Conservation (phyloP, 305 asterid species). For the Andrographis paniculata region DNA sequence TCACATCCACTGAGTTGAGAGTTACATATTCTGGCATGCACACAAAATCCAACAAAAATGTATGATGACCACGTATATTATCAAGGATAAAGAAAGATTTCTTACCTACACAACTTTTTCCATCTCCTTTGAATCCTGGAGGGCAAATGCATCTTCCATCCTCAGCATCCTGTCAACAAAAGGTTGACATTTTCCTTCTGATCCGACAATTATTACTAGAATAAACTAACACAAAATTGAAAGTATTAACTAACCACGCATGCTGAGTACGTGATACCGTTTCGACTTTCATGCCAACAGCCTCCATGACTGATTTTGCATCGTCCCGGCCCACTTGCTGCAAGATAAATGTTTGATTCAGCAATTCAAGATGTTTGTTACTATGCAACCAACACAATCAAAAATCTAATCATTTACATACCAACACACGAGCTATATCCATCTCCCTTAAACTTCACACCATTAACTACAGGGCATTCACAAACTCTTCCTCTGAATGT, state of each 20-base stretch:
- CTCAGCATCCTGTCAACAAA: slow-evolving; percentile 38
- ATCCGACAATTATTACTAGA: slow-evolving; percentile 2
- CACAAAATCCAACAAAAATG: too few species aligned
- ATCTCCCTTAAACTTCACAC: slow-evolving; percentile 95
- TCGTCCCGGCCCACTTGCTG: slow-evolving; percentile 74
- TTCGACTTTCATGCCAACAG: slow-evolving; percentile 58
- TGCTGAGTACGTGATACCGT: slow-evolving; percentile 53
- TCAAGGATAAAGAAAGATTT: too few species aligned
- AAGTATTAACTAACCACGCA: slow-evolving; percentile 37
- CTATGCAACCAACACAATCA: not conserved
- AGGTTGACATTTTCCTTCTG: slow-evolving; percentile 2
- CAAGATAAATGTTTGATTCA: slow-evolving; percentile 5
- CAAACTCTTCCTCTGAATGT: slow-evolving; percentile 94
- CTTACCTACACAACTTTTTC: slow-evolving; percentile 62
- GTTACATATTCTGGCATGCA: too few species aligned
- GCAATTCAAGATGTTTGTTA: not conserved
- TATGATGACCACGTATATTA: too few species aligned
- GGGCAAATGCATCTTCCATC: slow-evolving; percentile 61
- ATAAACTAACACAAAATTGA: slow-evolving; percentile 2
- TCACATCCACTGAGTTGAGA: too few species aligned
- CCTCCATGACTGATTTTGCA: slow-evolving; percentile 74
- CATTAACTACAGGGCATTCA: slow-evolving; percentile 83
- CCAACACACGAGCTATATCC: slow-evolving; percentile 84
- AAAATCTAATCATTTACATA: slow-evolving; percentile 22
- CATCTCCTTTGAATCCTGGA: slow-evolving; percentile 67